Evolutionary conservation across 805 yeast species (phyloP).

Genomic region (Metschnikowia anglica): DNA sequence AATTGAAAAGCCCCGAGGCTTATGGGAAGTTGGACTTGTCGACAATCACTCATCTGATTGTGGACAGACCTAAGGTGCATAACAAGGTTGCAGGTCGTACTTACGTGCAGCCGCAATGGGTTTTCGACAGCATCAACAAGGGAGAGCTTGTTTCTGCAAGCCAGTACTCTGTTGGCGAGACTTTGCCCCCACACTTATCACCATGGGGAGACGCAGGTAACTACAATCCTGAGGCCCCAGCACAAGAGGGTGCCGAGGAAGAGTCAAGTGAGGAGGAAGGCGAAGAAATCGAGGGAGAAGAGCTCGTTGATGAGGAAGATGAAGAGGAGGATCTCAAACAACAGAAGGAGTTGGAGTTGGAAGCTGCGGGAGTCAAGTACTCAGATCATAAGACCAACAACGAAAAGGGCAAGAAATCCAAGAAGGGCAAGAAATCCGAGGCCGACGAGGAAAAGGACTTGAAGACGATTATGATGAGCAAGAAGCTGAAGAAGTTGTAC

Average conservation of each 20-base stretch:
- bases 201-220: constrained; percentile 98
- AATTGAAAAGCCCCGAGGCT: constrained; percentile 45
- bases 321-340: constrained; percentile 67
- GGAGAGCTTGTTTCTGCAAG: constrained; percentile 71
- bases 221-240: constrained; percentile 74
- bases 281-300: constrained; percentile 51
- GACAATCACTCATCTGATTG: constrained; percentile 86
- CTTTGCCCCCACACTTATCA: constrained; percentile 92
- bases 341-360: constrained; percentile 80
- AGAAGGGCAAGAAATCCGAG: constrained; percentile 29
- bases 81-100: constrained; percentile 87
- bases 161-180: constrained; percentile 89
- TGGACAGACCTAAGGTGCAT: constrained; percentile 82
- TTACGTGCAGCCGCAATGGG: constrained; percentile 97
- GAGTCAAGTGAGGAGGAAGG: constrained; percentile 47
- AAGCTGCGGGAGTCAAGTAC: constrained; percentile 77
- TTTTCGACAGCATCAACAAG: constrained; percentile 87
- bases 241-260: constrained; percentile 40
- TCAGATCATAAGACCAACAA: constrained; percentile 48
- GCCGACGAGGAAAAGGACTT: constrained; percentile 76
- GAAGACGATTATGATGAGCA: constrained; percentile 96
- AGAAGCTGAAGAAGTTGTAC: constrained; percentile 91
- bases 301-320: constrained; percentile 36
- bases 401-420: constrained; percentile 22
- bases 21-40: constrained; percentile 56